Evolutionary conservation across 768 basidiomycete genomes (phyloP).

Genomic region (Boletellus emodensis): DNA sequence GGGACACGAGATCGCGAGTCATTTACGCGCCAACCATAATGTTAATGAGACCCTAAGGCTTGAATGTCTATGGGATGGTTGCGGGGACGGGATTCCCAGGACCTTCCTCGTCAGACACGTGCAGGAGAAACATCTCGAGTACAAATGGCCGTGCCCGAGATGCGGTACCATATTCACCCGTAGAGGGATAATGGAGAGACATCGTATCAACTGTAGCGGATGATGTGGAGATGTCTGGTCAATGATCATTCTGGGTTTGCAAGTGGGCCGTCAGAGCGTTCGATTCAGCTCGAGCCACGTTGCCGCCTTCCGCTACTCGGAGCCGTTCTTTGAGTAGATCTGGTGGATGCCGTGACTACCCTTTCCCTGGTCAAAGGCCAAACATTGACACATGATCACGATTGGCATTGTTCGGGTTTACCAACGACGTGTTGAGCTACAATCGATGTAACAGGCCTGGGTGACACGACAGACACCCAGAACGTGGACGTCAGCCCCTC

Average conservation of each 20-base stretch:
- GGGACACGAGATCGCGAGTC: constrained; percentile 15
- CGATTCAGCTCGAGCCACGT: too few relatives aligned
- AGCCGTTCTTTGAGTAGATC: too few relatives aligned
- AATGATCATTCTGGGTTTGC: neutral
- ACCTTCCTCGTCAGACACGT: constrained; percentile 20
- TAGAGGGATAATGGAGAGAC: constrained; percentile 12
- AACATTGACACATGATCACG: too few relatives aligned
- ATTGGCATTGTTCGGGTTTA: too few relatives aligned
- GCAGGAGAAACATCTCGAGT: constrained; percentile 21
- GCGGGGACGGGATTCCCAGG: constrained; percentile 11
- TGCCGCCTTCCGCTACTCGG: too few relatives aligned
- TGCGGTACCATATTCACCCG: constrained; percentile 20
- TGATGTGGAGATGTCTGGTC: neutral
- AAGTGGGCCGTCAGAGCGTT: neutral
- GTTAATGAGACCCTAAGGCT: neutral
- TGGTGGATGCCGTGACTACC: too few relatives aligned
- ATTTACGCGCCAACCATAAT: constrained; percentile 14
- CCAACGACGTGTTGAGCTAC: too few relatives aligned
- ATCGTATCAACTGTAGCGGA: constrained; percentile 11
- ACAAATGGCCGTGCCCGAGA: constrained; percentile 21
- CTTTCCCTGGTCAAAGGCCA: too few relatives aligned
- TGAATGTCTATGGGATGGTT: constrained; percentile 16
- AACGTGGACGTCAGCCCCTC: too few relatives aligned
- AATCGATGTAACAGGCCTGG: too few relatives aligned
- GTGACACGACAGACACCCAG: too few relatives aligned